A percentile compares a stretch with the other conserved stretches of the same genome.
Conservation (phyloP, 2,329 filamentous ascomycete species). For the Phaeophleospora eucalypticola region DNA sequence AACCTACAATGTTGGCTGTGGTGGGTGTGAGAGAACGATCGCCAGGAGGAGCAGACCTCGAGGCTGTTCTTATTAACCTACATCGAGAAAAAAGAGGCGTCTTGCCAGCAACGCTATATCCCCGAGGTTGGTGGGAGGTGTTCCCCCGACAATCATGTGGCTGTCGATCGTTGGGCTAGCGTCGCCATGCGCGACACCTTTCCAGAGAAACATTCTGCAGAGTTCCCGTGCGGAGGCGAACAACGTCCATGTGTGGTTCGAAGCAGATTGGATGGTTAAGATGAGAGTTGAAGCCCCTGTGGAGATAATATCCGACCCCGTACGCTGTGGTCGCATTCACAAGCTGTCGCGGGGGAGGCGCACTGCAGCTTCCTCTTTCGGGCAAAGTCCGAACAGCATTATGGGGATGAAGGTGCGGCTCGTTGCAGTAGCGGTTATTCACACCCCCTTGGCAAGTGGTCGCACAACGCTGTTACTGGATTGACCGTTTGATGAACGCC, state of each 20-base stretch:
- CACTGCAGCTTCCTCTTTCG: neutral
- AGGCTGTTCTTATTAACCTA: neutral
- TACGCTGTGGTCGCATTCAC: neutral
- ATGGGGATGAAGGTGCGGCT: neutral
- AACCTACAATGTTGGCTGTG: too few relatives aligned
- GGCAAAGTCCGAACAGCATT: neutral
- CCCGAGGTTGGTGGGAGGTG: neutral
- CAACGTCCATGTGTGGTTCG: neutral
- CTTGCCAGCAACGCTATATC: neutral
- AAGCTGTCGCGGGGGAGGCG: neutral
- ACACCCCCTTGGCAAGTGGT: neutral
- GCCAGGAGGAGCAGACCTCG: slow-evolving; percentile 15
- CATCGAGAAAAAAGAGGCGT: neutral
- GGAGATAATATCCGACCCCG: neutral
- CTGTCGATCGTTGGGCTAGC: neutral
- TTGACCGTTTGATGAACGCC: neutral
- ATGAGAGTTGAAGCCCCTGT: neutral
- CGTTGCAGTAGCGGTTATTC: slow-evolving; percentile 1
- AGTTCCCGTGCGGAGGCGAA: neutral
- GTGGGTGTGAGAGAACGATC: too few relatives aligned
- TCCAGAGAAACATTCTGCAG: neutral
- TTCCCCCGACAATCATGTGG: neutral
- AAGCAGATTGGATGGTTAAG: neutral
- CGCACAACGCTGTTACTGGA: neutral
- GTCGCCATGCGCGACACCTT: neutral